Conservation (phyloP, 345 rosid genomes). For the Brassica rapa region DNA sequence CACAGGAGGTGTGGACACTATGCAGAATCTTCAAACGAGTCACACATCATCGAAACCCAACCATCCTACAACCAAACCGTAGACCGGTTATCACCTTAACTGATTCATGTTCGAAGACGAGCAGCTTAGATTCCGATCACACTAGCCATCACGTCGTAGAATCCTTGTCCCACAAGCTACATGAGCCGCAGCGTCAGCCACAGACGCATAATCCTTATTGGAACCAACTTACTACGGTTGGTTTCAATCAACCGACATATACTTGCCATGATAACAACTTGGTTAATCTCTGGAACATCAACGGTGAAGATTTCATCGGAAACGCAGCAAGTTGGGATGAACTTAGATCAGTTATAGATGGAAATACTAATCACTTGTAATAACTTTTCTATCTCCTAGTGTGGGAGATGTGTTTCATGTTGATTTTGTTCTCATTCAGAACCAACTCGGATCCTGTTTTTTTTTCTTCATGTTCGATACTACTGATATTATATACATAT, state of each 20-base stretch:
- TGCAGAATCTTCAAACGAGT: conserved; percentile 74
- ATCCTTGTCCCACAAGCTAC: conserved; percentile 27
- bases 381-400: not conserved
- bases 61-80: conserved; percentile 32
- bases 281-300: conserved; percentile 42
- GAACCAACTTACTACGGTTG: conserved; percentile 27
- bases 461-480: not conserved
- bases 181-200: conserved; percentile 36
- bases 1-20: conserved; percentile 84
- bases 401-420: not conserved
- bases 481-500: not conserved
- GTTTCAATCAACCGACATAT: conserved; percentile 22
- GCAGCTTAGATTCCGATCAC: conserved; percentile 59
- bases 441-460: not conserved
- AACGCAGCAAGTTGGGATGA: conserved; percentile 69
- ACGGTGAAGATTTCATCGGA: conserved; percentile 47
- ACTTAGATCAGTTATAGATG: conserved; percentile 61
- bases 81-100: conserved; percentile 39
- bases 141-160: conserved; percentile 44
- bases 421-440: not conserved
- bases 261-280: conserved; percentile 30
- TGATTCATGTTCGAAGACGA: conserved; percentile 53
- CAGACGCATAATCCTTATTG: conserved; percentile 23
- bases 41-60: conserved; percentile 36
- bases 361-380: conserved; percentile 31